Percentiles rank a stretch among this genome's conserved stretches.
Conservation (phyloP, 2,329 filamentous ascomycete genomes). For the Karstenula rhodostoma region DNA sequence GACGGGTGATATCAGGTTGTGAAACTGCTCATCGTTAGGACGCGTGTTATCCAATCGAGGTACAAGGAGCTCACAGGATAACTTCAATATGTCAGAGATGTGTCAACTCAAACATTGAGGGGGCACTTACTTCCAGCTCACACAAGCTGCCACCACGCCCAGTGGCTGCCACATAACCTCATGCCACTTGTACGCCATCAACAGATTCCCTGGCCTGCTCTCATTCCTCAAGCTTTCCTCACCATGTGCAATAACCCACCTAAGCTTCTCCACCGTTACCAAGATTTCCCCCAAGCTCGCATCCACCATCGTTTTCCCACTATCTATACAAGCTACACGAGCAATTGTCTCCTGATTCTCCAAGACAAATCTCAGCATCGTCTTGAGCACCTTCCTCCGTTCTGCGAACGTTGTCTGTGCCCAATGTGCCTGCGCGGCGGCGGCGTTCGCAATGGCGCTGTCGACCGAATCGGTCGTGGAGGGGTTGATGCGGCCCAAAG, state of each 20-base stretch:
- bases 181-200: constrained; percentile 97
- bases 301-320: constrained; percentile 95
- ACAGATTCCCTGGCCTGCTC: constrained; percentile 81
- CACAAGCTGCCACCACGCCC: constrained; percentile 88
- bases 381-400: constrained; percentile 79
- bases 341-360: constrained; percentile 91
- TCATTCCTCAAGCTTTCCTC: constrained; percentile 79
- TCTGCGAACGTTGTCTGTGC: constrained; percentile 78
- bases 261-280: constrained; percentile 90
- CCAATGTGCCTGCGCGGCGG: constrained; percentile 80
- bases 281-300: constrained; percentile 93
- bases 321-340: constrained; percentile 85
- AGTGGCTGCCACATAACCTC: constrained; percentile 90
- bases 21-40: constrained; percentile 68
- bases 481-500: constrained; percentile 81
- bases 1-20: constrained; percentile 91
- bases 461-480: constrained; percentile 81
- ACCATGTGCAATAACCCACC: constrained; percentile 92
- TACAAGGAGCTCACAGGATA: constrained; percentile 50
- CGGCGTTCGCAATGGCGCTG: constrained; percentile 75
- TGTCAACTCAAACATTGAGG: background rate
- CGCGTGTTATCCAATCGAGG: background rate
- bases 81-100: constrained; percentile 32
- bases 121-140: constrained; percentile 87
- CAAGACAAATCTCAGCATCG: constrained; percentile 82